Evolutionary conservation across 2,329 filamentous ascomycete genomes (phyloP), one percentile per base, ranked within the genome.

Genomic region (Penicillium sp.): DNA sequence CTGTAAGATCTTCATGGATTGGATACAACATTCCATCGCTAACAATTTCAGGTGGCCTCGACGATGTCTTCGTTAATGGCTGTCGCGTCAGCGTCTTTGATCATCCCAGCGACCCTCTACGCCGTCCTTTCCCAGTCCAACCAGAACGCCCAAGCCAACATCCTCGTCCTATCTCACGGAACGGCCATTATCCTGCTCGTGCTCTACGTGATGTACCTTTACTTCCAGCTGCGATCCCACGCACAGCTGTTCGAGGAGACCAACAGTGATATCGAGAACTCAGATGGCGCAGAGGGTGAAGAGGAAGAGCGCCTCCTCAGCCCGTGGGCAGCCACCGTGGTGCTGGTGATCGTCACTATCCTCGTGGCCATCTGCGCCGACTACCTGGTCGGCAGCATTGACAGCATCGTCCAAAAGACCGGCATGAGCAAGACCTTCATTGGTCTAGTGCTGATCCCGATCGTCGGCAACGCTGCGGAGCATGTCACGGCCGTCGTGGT

Each of bases 401-500:
- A 89, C 54, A 74, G 76, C 23, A 78, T 90, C 38, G 86, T 89
- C 20, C 76, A 81, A 56, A 81, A 75, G 35, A 81, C 82, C 2
- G 77, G 82, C 50, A 86, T 90, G 64, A 88, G 83, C 73, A 86
- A 86, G 69, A 87, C 83, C 1, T 90, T 90, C 57, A 88, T 90
- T 57, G 86, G 86, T 73, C 73, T 89, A 40, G 87, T 89, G 40
- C 72, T 89, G 16, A 85, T 89, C 40, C 86, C 86, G 3, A 89
- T 89, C 55, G 86, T 89, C 26, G 86, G 86, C 35, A 89, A 89
- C 59, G 86, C 86, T 2, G 86, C 86, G 2, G 86, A 90, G 66
- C 86, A 90, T 60, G 86, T 89, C 31, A 90, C 87, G 1, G 87
- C 87, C 14, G 84, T 89, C 14, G 84, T 89, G 24, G 86, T 90